Evolutionary conservation across 805 yeast species (phyloP), one percentile per base, ranked within the genome.

Genomic region (Saturnispora mendoncae): DNA sequence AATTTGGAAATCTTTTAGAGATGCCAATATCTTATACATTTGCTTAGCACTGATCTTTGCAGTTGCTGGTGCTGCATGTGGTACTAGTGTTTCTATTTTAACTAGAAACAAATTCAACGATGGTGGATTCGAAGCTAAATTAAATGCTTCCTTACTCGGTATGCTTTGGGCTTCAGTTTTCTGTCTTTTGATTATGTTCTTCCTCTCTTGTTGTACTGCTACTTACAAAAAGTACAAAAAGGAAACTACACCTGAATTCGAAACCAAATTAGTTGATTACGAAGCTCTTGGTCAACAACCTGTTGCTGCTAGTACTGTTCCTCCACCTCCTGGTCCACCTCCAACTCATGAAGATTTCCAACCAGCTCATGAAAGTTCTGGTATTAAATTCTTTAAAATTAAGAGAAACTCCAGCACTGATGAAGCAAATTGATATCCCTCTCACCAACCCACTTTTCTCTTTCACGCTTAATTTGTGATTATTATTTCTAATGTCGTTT

Each of bases 41-140:
- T 39, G 67, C 2, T 47, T 78, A 39, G 84, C 75, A 25, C 58
- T 73, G 35, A 42, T 82, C 38, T 73, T 77, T 57, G 62, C 66
- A 45, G 65, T 74, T 29, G 79, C 80, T 38, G 84, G 81, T 41
- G 80, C 82, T 34, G 66, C 84, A 10, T 65, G 80, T 55, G 74
- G 77, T 58, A 85, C 95, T 26, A 92, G 94, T 3, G 83, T 74
- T 33, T 61, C 72, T 46, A 94, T 81, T n/a, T 56, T 83, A 66
- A 92, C 84, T 36, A 79, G 70, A 57, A 68, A 76, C 52, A 80
- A 81, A 21, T 88, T 88, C 72, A 55, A 60, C 30, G 57, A 64
- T 45, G 72, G 60, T 23, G 69, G 65, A 33, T 54, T 66, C 47
- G 44, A 49, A 13, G 68, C 78, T 32, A 64, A 69, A 41, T 48